Percentiles rank a stretch among this genome's conserved stretches.
Evolutionary conservation across 768 basidiomycete species (phyloP).

Genomic region (Suillus sp.): DNA sequence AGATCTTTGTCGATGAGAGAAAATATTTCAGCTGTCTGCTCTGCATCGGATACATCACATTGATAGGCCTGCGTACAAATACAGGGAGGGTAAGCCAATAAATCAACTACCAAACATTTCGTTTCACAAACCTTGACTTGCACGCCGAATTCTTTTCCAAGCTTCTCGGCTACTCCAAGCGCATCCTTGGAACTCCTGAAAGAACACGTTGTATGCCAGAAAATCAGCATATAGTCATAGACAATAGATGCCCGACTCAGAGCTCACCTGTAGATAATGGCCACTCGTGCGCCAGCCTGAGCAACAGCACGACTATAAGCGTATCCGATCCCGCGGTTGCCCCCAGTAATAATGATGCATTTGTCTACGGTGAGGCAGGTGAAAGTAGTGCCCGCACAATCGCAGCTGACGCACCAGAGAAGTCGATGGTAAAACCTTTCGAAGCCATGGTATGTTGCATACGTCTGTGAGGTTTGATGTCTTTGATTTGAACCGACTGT

Average conservation of each 20-base stretch:
- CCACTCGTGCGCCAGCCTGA: slow-evolving; percentile 57
- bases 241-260: background rate
- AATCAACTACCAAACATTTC: background rate
- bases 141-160: slow-evolving; percentile 50
- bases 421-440: background rate
- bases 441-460: background rate
- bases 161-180: slow-evolving; percentile 45
- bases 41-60: slow-evolving; percentile 58
- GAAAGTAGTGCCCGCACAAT: background rate
- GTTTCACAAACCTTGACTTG: slow-evolving; percentile 38
- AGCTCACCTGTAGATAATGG: slow-evolving; percentile 58
- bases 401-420: background rate
- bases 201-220: background rate
- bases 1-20: slow-evolving; percentile 51
- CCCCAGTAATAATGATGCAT: slow-evolving; percentile 61
- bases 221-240: background rate
- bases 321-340: slow-evolving; percentile 61
- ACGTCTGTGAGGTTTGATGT: background rate
- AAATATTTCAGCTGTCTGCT: slow-evolving; percentile 47
- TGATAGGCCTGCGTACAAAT: slow-evolving; percentile 51
- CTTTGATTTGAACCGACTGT: background rate
- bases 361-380: slow-evolving; percentile 35
- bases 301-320: slow-evolving; percentile 57
- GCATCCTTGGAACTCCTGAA: slow-evolving; percentile 51
- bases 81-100: background rate